A percentile compares a stretch with the other conserved stretches of the same genome.
phyloP scores from a whole-genome alignment of 1,284 basidiomycete species.

The Cryptococcus maquisensis region DNA sequence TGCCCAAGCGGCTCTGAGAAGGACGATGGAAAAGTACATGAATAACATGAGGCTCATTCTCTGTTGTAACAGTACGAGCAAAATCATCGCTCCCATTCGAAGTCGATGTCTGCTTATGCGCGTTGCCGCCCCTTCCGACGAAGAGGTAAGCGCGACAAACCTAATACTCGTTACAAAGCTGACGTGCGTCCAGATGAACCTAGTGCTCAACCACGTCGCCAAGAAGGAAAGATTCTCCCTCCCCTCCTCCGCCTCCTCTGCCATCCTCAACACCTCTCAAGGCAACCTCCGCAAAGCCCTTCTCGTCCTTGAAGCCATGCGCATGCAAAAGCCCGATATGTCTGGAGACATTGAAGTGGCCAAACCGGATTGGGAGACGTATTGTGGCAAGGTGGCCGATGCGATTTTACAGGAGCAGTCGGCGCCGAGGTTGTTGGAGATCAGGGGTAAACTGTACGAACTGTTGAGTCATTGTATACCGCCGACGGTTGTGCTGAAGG shows the following conservation, averaged over 20 bases:
- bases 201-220: conserved; percentile 75
- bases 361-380: conserved; percentile 99
- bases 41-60: conserved; percentile 94
- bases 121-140: conserved; percentile 77
- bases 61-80: conserved; percentile 94
- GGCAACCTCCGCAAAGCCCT: conserved; percentile 95
- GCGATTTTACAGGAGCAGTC: conserved; percentile 87
- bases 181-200: conserved; percentile 60
- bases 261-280: conserved; percentile 73
- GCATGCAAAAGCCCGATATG: conserved; percentile 88
- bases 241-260: conserved; percentile 65
- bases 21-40: conserved; percentile 99
- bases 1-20: conserved; percentile 91
- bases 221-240: conserved; percentile 75
- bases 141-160: conserved; percentile 58
- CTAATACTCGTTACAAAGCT: background rate
- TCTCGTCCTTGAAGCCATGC: conserved; percentile 88
- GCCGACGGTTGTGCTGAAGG: conserved; percentile 85
- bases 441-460: conserved; percentile 91
- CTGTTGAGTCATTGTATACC: conserved; percentile 96
- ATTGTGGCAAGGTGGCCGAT: conserved; percentile 90
- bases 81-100: conserved; percentile 95
- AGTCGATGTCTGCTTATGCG: conserved; percentile 90
- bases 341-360: conserved; percentile 69
- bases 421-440: conserved; percentile 85